Evolutionary conservation across 2,329 filamentous ascomycete genomes (phyloP).

Genomic region (Exophiala viscosa): DNA sequence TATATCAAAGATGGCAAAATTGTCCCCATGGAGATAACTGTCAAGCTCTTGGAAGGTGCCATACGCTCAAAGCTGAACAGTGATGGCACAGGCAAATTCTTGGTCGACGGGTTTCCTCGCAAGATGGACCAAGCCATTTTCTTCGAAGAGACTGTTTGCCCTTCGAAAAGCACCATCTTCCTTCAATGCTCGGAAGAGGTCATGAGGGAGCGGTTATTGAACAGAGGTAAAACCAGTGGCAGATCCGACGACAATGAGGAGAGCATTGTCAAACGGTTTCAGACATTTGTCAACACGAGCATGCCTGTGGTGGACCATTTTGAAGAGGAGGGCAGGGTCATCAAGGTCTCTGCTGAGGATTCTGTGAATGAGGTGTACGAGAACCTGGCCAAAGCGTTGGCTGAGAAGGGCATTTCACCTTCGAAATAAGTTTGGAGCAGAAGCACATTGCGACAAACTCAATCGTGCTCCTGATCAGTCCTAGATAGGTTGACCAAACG

Average conservation of each 20-base stretch:
- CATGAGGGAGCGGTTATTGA: constrained; percentile 78
- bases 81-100: constrained; percentile 64
- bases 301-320: constrained; percentile 95
- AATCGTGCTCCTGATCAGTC: neutral
- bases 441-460: neutral
- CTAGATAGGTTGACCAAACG: neutral
- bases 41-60: constrained; percentile 87
- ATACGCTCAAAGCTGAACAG: constrained; percentile 68
- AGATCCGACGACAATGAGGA: constrained; percentile 91
- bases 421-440: constrained; percentile 9
- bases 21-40: constrained; percentile 98
- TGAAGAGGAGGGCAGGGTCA: constrained; percentile 69
- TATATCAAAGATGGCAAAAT: constrained; percentile 94
- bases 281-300: constrained; percentile 88
- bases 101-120: constrained; percentile 80
- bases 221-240: constrained; percentile 89
- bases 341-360: constrained; percentile 72
- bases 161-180: constrained; percentile 82
- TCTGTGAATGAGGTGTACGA: constrained; percentile 62
- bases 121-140: constrained; percentile 96
- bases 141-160: constrained; percentile 87
- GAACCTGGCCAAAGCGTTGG: constrained; percentile 49
- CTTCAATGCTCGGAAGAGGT: constrained; percentile 87
- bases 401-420: constrained; percentile 37
- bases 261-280: constrained; percentile 94